Percentiles rank a stretch among this genome's conserved stretches.
Evolutionary conservation across 441 rosid genomes (phyloP).

Genomic region (Lagerstroemia fauriei): DNA sequence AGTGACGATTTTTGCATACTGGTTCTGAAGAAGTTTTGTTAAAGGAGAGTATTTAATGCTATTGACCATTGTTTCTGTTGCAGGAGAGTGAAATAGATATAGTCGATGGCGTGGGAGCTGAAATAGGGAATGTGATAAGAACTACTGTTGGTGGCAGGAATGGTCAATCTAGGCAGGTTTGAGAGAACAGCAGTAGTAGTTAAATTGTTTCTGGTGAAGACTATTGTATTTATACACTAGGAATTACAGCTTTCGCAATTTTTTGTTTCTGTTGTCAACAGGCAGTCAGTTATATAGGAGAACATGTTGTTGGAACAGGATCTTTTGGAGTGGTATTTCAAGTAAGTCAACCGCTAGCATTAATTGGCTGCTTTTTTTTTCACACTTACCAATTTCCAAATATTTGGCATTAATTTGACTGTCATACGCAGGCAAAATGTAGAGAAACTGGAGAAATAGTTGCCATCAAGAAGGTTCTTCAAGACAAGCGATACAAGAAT

Average conservation of each 20-base stretch:
- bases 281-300: conserved; percentile 88
- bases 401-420: conserved; percentile 20
- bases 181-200: conserved; percentile 23
- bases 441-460: conserved; percentile 93
- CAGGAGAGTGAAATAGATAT: conserved; percentile 93
- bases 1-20: background rate
- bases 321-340: conserved; percentile 92
- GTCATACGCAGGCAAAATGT: conserved; percentile 76
- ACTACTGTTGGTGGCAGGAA: conserved; percentile 81
- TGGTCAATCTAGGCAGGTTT: conserved; percentile 88
- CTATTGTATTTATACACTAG: conserved; percentile 7
- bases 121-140: conserved; percentile 85
- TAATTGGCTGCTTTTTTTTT: background rate
- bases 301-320: conserved; percentile 94
- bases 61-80: conserved; percentile 22
- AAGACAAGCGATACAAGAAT: conserved; percentile 96
- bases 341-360: conserved; percentile 44
- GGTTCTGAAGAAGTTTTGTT: background rate
- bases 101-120: conserved; percentile 85
- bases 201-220: background rate
- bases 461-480: conserved; percentile 95
- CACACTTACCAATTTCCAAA: background rate
- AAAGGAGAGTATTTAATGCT: background rate
- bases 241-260: background rate
- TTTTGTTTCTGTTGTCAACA: conserved; percentile 43